Evolutionary conservation across 1,284 basidiomycete genomes (phyloP), one percentile per base, ranked within the genome.

Genomic region (Trichosporon inkin): DNA sequence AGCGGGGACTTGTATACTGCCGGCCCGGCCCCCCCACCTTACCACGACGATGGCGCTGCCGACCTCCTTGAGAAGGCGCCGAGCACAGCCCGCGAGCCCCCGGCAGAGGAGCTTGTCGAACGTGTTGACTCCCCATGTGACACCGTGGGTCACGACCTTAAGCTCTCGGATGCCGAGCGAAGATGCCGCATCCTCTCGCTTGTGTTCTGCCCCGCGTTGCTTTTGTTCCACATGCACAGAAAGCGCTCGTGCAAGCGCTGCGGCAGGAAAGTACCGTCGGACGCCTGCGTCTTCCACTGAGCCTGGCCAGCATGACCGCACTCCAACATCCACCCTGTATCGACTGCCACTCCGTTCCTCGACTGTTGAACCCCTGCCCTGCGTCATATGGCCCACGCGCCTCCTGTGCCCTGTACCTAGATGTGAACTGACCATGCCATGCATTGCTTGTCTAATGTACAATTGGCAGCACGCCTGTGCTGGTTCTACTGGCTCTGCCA

Each of bases 371-470:
- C 28, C 28, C n/a, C 28, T 32, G 28, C 8, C 28, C 28, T 8
- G 28, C 8, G 28, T 32, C 5, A 32, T 38, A 38, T n/a, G 11
- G 13, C 36, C 36, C 16, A 38, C 6, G 11, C 3, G 11, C 36
- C 11, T 3, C 11, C 16, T 38, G 36, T 13, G 16, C 3, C 36
- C 36, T 38, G 36, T 14, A 14, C 16, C 4, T 38, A 38, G 36
- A 38, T 14, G 36, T 32, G 28, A 36, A 6, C 16, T 10, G 36
- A 17, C 44, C 44, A 49, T 49, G 44, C 44, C 22, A 49, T 49
- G 44, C 44, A 49, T 49, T 49, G 36, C 16, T 13, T 28, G 24
- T 47, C 20, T 49, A 49, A 24, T 49, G 24, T 49, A 49, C 44
- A 49, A 49, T 16, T 10, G 24, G 6, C 5, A 13, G 36, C 16